Evolutionary conservation across 2,329 filamentous ascomycete species (phyloP).

Genomic region (Hypoxylon rubiginosum): DNA sequence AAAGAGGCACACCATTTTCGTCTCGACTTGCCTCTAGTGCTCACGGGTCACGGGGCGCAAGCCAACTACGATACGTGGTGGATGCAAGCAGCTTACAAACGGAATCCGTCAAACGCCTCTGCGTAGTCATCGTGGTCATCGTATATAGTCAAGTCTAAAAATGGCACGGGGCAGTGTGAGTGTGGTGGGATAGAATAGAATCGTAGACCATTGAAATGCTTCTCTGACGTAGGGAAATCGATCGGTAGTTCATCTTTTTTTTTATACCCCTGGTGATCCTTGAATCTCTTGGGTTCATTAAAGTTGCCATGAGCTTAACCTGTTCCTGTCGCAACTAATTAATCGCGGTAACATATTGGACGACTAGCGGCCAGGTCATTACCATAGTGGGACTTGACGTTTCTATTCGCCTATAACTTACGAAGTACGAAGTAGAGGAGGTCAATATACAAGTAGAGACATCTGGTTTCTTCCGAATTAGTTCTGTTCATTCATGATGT

Average conservation of each 20-base stretch:
- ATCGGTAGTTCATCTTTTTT: constrained; percentile 20
- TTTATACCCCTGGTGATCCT: constrained; percentile 33
- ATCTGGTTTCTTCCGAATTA: background rate
- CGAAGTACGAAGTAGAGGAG: no score
- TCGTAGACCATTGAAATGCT: constrained; percentile 16
- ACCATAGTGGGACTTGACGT: background rate
- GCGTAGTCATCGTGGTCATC: constrained; percentile 8
- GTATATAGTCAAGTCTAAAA: constrained; percentile 25
- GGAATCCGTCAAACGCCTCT: constrained; percentile 18
- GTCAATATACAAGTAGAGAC: background rate
- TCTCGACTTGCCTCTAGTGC: constrained; percentile 13
- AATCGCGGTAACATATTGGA: constrained; percentile 20
- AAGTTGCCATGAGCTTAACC: constrained; percentile 26
- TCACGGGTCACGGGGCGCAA: constrained; percentile 13
- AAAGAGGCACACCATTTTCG: constrained; percentile 1
- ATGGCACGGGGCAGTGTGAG: constrained; percentile 8
- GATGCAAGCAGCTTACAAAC: constrained; percentile 14
- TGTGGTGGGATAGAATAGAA: constrained; percentile 4
- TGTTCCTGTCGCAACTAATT: constrained; percentile 32
- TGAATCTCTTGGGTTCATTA: constrained; percentile 18
- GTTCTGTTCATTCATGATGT: background rate
- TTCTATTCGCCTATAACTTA: constrained; percentile 1
- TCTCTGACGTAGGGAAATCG: constrained; percentile 24
- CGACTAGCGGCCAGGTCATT: background rate
- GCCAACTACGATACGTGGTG: constrained; percentile 3